Base-by-base conservation (phyloP, 202 grass and related monocot species). In the Setaria viridis region DNA sequence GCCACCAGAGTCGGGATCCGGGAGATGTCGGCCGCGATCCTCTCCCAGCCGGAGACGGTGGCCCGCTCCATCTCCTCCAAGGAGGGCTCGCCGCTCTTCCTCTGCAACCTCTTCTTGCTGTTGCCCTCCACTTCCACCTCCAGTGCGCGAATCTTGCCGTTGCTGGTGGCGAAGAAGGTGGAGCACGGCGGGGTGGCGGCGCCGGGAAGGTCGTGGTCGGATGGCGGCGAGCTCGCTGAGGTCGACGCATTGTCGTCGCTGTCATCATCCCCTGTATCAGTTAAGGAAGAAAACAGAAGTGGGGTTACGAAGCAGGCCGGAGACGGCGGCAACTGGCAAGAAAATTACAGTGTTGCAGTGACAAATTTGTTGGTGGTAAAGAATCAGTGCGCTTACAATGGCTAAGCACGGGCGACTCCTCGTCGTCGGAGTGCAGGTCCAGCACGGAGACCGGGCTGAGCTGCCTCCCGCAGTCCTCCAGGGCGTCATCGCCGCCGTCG, bases 381-480 rank as follows among this genome's bases (percentile, higher is more conserved):
- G 19, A 58, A 59, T 12, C 41, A n/a, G 17, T 5, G 30, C 5
- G 67, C 88, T 89, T 87, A 91, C 91, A 85, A 14, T 87, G 0
- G 70, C 62, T 69, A 5, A 35, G 74, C 11, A 12, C n/a, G 30
- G 67, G 9, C 16, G 70, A 84, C 2, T 88, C 90, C 7, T 91
- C 81, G 82, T 94, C 86, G 86, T 94, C 86, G 56, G 90, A 95
- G 11, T 56, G 90, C 53, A 91, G 72, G n/a, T 93, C 88, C 64
- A 98, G 73, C 3, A 98, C 92, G 65, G 95, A 98, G 6, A 95
- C 83, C 67, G 95, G 92, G 70, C 95, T 98, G 14, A 86, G 90
- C 65, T 88, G 86, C 79, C 76, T 75, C 33, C 67, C 75, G 17
- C 37, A 41, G 39, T 41, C 29, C 35, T 62, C 46, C 63, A 4